Base-by-base conservation (phyloP, 345 rosid species). In the Aurinia saxatilis region DNA sequence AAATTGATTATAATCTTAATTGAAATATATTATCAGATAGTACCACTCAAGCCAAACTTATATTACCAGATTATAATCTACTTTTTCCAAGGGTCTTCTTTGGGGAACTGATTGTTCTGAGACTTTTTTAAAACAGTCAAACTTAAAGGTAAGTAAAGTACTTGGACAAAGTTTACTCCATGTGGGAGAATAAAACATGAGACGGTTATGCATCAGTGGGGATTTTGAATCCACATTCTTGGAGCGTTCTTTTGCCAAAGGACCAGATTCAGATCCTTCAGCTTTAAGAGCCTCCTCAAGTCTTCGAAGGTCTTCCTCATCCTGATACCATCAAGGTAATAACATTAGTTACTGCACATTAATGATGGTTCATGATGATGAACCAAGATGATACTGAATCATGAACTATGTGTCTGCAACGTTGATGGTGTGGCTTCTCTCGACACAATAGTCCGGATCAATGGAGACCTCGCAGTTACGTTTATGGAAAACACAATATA, bases 21-120 rank as follows among this genome's bases (percentile, higher is more conserved):
- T n/a, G n/a, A n/a, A n/a, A n/a, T n/a, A n/a, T n/a, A n/a, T n/a
- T n/a, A n/a, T n/a, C n/a, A n/a, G n/a, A n/a, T n/a, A n/a, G n/a
- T n/a, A n/a, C n/a, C n/a, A n/a, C n/a, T n/a, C n/a, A n/a, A n/a
- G n/a, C n/a, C n/a, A n/a, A n/a, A n/a, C n/a, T n/a, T n/a, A n/a
- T n/a, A n/a, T n/a, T n/a, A n/a, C n/a, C n/a, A n/a, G n/a, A n/a
- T n/a, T n/a, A n/a, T n/a, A n/a, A n/a, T n/a, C n/a, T n/a, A n/a
- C n/a, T n/a, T n/a, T n/a, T n/a, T n/a, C n/a, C 58, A 48, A 68
- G 35, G 78, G 83, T 5, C 74, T 79, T 16, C 68, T 70, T 18
- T 79, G 80, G 83, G 83, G 83, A 50, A 73, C 78, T 37, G 73
- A 79, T 67, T 76, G 67, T 67, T 71, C 80, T 0, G 79, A 76